Evolutionary conservation across 257 asterid genomes (phyloP), one percentile per base, ranked within the genome.

Genomic region (Thymus mandschuricus): DNA sequence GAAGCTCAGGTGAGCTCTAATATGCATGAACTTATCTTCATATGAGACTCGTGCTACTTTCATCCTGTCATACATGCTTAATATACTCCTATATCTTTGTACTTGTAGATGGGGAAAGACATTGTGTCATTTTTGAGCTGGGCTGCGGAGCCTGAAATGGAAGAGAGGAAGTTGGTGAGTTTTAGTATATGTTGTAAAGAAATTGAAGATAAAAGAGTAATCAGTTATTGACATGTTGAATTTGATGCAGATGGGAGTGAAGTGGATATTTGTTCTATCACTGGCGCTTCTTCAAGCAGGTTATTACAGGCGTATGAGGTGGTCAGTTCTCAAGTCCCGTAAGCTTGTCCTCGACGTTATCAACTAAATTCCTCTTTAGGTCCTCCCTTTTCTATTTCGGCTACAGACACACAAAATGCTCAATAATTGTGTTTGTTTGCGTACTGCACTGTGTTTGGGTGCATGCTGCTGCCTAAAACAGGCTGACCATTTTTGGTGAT

Each of bases 141-240:
- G 96, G 96, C 96, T 48, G 95, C 96, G 0, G 92, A 89, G 84
- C 96, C 96, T 28, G 96, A 89, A 78, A 89, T 89, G 96, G 96
- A 89, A 83, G 96, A 89, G 79, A 80, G 96, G 43, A 89, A 89
- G 77, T 88, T 89, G 78, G 96, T 89, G 69, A 76, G 81, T 74
- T 64, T 46, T 63, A 8, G 4, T 34, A 31, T 56, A 3, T 40
- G 21, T 64, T 48, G 8, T 43, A 27, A 68, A 27, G 63, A 56
- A 33, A 11, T 0, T 41, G 15, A 12, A 10, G 13, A 54, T 2
- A 28, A 6, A 21, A 41, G n/a, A 33, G 27, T 44, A 61, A 3
- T 33, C 5, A 6, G 15, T 63, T 34, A 11, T 35, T 15, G 33
- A 75, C 76, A 15, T 60, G 4, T 63, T 43, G 27, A 46, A 35